These are phyloP conservation scores for Talaromyces rugulosus DNA, from an alignment of 2,329 filamentous ascomycete species.

Conservation along the genomic window DNA sequence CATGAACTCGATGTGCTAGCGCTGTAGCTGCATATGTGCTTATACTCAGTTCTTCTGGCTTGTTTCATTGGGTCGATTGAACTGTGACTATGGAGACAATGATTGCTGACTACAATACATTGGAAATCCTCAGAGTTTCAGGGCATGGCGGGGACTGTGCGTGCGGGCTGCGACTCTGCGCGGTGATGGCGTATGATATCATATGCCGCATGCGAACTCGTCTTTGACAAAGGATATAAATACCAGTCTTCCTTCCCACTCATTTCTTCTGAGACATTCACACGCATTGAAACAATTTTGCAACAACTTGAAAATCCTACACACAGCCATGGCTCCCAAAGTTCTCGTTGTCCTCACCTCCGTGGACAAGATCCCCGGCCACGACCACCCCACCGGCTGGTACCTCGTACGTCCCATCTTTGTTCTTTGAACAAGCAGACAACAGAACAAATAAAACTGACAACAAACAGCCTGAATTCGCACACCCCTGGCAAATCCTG, in stretches of 20 bases:
- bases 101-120: not conserved
- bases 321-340: slow-evolving; percentile 41
- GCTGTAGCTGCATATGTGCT: not conserved
- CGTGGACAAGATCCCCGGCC: slow-evolving; percentile 43
- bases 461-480: slow-evolving; percentile 49
- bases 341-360: slow-evolving; percentile 70
- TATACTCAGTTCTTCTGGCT: not conserved
- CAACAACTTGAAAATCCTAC: not conserved
- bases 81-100: not conserved
- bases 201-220: not conserved
- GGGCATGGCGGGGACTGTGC: not conserved
- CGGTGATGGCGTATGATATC: not conserved
- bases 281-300: too few species aligned
- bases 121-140: not conserved
- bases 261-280: not conserved
- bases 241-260: not conserved
- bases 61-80: not conserved
- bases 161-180: too few species aligned
- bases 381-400: slow-evolving; percentile 60
- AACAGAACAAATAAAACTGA: not conserved
- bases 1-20: not conserved
- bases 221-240: not conserved
- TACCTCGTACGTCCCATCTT: slow-evolving; percentile 52
- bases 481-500: slow-evolving; percentile 61
- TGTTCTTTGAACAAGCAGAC: not conserved